Conservation (phyloP, 345 rosid species). For the Gossypium australe region DNA sequence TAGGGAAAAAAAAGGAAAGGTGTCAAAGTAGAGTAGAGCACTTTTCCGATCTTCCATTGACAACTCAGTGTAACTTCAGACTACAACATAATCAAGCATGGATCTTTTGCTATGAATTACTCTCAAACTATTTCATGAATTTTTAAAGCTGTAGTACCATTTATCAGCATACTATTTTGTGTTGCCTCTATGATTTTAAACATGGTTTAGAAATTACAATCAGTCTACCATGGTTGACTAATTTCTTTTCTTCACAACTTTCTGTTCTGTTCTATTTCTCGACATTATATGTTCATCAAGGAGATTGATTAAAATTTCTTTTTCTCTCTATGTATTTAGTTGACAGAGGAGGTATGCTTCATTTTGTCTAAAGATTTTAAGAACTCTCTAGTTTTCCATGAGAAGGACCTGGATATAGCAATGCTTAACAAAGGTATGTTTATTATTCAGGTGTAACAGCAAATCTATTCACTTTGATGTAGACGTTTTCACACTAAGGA, state of each 20-base stretch:
- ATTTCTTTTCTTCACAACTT: background rate
- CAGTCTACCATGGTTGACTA: conserved; percentile 3
- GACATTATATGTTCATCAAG: background rate
- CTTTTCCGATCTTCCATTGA: background rate
- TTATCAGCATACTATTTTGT: background rate
- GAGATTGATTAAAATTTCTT: conserved; percentile 2
- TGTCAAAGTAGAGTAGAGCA: no score
- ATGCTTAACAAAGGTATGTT: conserved; percentile 57
- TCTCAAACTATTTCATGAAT: background rate
- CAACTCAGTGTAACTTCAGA: background rate
- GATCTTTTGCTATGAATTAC: background rate
- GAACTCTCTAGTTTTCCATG: conserved; percentile 43
- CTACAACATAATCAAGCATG: background rate
- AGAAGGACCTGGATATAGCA: conserved; percentile 48
- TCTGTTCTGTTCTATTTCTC: conserved; percentile 2
- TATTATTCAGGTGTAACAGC: background rate
- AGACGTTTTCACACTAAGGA: background rate
- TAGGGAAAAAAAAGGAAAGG: background rate
- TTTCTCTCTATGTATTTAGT: conserved; percentile 34
- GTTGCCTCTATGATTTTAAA: background rate
- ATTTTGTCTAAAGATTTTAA: conserved; percentile 53
- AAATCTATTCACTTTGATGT: background rate
- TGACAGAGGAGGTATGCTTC: conserved; percentile 41
- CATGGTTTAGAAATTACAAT: background rate
- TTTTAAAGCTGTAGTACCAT: background rate